Evolutionary conservation across 371 early-diverging fungal genomes (phyloP).

Genomic region (Phascolomyces articulosus): DNA sequence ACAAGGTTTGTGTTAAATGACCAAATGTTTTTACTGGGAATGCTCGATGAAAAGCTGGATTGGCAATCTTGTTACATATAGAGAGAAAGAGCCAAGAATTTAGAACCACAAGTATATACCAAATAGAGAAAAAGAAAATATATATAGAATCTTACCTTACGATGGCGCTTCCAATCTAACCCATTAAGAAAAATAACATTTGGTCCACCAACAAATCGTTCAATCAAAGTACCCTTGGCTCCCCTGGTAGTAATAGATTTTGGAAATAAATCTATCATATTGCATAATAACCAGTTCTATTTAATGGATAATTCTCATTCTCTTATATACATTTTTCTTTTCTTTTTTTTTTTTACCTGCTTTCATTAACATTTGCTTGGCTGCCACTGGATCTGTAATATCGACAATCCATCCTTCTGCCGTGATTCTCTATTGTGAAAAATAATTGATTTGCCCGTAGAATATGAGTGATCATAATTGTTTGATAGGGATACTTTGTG

Average conservation of each 20-base stretch:
- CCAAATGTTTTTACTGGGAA: conserved; percentile 41
- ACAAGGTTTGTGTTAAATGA: conserved; percentile 17
- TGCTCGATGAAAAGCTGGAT: conserved; percentile 45
- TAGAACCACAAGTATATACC: not conserved
- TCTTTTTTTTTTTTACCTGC: conserved; percentile 15
- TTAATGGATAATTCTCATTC: no score
- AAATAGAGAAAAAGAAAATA: no score
- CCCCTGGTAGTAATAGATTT: conserved; percentile 17
- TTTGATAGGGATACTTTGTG: no score
- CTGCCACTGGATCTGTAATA: conserved; percentile 25
- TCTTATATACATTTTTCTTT: not conserved
- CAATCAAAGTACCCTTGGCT: conserved; percentile 10
- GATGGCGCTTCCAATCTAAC: conserved; percentile 26
- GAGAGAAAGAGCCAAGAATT: not conserved
- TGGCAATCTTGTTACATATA: conserved; percentile 22
- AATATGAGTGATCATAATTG: no score
- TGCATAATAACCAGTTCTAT: no score
- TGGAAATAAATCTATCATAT: conserved; percentile 34
- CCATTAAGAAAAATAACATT: conserved; percentile 27
- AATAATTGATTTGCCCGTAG: no score
- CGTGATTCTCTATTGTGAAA: conserved; percentile 6
- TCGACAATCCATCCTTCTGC: conserved; percentile 17
- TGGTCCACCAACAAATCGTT: conserved; percentile 19
- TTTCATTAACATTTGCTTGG: conserved; percentile 23
- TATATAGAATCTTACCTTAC: conserved; percentile 18